Conservation (phyloP, 257 asterid genomes). For the Solanum etuberosum region DNA sequence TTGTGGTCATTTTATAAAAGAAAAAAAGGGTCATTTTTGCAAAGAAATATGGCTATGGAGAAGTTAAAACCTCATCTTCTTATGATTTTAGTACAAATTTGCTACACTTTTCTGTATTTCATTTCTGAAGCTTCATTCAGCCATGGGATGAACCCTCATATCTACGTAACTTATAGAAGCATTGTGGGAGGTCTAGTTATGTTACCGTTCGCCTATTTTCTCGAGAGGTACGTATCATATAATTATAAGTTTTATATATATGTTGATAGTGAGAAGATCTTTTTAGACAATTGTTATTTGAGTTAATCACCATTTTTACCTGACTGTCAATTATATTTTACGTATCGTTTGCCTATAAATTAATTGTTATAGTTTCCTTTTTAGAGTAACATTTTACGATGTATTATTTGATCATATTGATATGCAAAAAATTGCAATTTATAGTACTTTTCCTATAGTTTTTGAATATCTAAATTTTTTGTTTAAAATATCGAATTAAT, state of each 20-base stretch:
- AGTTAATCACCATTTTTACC: background rate
- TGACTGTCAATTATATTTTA: background rate
- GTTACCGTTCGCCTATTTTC: conserved; percentile 69
- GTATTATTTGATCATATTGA: too few species aligned
- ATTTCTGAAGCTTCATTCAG: conserved; percentile 71
- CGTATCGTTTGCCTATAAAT: background rate
- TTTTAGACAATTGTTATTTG: background rate
- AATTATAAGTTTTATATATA: background rate
- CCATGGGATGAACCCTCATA: conserved; percentile 73
- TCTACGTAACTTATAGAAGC: conserved; percentile 59
- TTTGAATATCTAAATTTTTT: too few species aligned
- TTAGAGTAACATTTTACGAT: too few species aligned
- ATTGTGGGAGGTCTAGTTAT: conserved; percentile 33
- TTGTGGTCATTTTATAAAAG: background rate
- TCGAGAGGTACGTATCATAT: conserved; percentile 36
- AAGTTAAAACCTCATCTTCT: conserved; percentile 59
- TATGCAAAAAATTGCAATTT: too few species aligned
- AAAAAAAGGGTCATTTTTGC: background rate
- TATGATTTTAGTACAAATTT: conserved; percentile 50
- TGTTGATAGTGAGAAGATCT: background rate
- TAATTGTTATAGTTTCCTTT: too few species aligned
- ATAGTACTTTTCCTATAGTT: too few species aligned
- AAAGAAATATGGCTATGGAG: background rate
- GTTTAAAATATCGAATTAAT: too few species aligned
- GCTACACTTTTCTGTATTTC: conserved; percentile 46